phyloP scores from a whole-genome alignment of 176 grass and related monocot species.

The Phoenix dactylifera region DNA sequence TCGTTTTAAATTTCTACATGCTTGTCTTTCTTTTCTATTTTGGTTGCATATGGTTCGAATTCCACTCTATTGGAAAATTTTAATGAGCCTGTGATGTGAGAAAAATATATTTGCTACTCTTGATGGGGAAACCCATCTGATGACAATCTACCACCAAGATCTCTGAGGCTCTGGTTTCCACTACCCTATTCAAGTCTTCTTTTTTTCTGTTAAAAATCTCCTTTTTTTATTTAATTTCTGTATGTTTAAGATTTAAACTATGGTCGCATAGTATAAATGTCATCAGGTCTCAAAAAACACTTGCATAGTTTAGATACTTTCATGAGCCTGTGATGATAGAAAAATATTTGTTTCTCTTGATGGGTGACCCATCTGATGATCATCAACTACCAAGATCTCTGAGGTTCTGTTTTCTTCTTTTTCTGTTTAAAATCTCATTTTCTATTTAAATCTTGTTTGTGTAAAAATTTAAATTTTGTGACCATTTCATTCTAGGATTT shows the following conservation, averaged over 20 bases:
- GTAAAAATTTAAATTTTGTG: too few relatives aligned
- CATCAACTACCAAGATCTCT: slow-evolving; percentile 18
- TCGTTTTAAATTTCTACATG: too few relatives aligned
- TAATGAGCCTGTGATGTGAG: slow-evolving; percentile 9
- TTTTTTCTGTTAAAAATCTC: neutral
- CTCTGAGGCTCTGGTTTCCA: slow-evolving; percentile 7
- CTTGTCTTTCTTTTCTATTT: too few relatives aligned
- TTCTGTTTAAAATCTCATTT: too few relatives aligned
- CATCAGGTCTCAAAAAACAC: too few relatives aligned
- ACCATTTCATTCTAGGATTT: too few relatives aligned
- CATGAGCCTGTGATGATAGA: slow-evolving; percentile 6
- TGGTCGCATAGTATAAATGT: neutral
- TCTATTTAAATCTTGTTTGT: too few relatives aligned
- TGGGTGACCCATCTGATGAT: slow-evolving; percentile 17
- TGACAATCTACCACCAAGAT: slow-evolving; percentile 23
- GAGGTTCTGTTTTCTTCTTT: neutral
- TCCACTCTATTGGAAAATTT: too few relatives aligned
- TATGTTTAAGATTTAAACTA: neutral
- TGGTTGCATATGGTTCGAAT: too few relatives aligned
- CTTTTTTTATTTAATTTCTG: neutral
- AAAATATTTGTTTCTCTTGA: slow-evolving; percentile 24
- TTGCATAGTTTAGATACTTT: too few relatives aligned
- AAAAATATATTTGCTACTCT: slow-evolving; percentile 23
- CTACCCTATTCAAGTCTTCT: too few relatives aligned
- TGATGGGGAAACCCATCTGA: slow-evolving; percentile 14